Base-by-base conservation (phyloP, 2,329 filamentous ascomycete genomes). In the Ramichloridium luteum region DNA sequence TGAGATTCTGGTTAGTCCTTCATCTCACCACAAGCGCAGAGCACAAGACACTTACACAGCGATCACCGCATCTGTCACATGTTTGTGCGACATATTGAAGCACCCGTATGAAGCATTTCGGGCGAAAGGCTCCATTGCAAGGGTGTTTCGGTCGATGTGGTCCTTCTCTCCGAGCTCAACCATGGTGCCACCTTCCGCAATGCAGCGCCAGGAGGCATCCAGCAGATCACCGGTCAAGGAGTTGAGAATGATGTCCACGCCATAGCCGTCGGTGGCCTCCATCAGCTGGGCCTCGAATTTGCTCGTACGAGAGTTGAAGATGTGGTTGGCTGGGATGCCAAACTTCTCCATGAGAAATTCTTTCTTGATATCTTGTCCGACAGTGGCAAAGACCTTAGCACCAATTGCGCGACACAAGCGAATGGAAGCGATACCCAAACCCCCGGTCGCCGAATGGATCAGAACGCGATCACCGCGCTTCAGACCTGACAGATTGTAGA, bases 241-340 rank as follows among this genome's bases (percentile, higher is more conserved):
- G 36, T 50, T 56, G 16, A 58, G 37, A 2, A 55, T 35, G 5
- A 58, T 44, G 29, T 59, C 53, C 13, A 56, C 41, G 9, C 56
- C 55, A 3, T 26, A 25, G 9, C 41, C 45, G 14, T 39, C 28
- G 1, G 53, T 57, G 34, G n/a, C 39, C 13, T 1, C 41, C 36
- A 38, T 31, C 6, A 57, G 25, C 4, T 27, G 44, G 2, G 38
- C 28, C 1, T 30, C 39, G 32, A 58, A 58, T 3, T 39, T 38
- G 0, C 28, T 28, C 20, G 50, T 41, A n/a, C 50, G 39, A 23
- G 41, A 48, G 31, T 38, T 37, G 36, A 56, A 52, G 31, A 57
- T 54, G 28, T 44, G 47, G 17, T 46, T 29, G 2, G 38, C 35
- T 2, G 43, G 34, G 9, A 57, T 40, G 6, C 41, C 40, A 30